Evolutionary conservation across 768 basidiomycete species (phyloP), one percentile per base, ranked within the genome.

Genomic region (Podaxis pistillaris): DNA sequence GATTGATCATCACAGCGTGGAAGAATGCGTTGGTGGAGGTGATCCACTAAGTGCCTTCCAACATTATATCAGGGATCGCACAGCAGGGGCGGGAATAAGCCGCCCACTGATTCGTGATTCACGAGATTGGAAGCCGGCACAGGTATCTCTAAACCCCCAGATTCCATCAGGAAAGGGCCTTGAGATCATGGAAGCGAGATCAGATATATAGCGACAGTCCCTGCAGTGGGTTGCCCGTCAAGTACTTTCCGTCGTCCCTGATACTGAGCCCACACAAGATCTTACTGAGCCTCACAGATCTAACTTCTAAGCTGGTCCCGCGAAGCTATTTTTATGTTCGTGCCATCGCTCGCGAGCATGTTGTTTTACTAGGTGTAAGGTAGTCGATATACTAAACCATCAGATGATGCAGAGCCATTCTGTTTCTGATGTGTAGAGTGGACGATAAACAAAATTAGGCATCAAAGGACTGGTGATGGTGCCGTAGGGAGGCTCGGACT

Each of bases 361-460:
- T 40, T 38, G 53, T 17, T 19, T 19, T 46, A 17, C n/a, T 19
- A 15, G 8, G 19, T 46, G 36, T 19, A 3, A 15, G 28, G 19
- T 54, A 22, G 24, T 22, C 12, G 38, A 24, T 17, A 4, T 37
- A n/a, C 17, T 46, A 19, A 46, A 19, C 22, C 19, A 56, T 40
- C 54, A 17, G 11, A 40, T 9, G 36, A 38, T 22, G 38, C 19
- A 22, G 17, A 22, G 17, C 3, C 15, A 19, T 19, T 76, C 54
- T 13, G 71, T 30, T 68, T 73, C 37, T 77, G 74, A 49, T 72
- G 74, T 15, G 68, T 68, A 58, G 54, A 56, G n/a, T 60, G 47
- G 44, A n/a, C 9, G 44, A 19, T 17, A 17, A 22, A 46, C 17
- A 46, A 19, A 4, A 0, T 46, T 46, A 17, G 4, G 19, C n/a